Percentiles rank a stretch among this genome's conserved stretches.
These are phyloP conservation scores for Fraxinus dipetala DNA, from an alignment of 305 asterid genomes.

Conservation along the genomic window DNA sequence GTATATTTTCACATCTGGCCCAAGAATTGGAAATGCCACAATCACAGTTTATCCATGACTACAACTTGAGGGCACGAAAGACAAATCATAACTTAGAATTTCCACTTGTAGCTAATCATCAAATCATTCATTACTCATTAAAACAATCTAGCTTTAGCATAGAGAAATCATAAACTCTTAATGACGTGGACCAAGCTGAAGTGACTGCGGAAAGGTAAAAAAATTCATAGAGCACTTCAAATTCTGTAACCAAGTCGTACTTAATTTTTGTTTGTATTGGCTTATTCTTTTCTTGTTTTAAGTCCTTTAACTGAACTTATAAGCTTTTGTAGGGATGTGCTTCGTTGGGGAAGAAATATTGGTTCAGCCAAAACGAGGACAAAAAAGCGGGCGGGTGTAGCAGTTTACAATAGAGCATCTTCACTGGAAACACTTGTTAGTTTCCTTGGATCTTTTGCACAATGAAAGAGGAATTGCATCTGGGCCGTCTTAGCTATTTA, in stretches of 20 bases:
- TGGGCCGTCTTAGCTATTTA: neutral
- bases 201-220: neutral
- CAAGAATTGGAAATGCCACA: neutral
- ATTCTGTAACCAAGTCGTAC: neutral
- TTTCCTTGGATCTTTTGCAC: conserved; percentile 22
- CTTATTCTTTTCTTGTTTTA: neutral
- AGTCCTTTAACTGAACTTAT: conserved; percentile 29
- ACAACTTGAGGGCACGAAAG: neutral
- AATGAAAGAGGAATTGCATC: conserved; percentile 5
- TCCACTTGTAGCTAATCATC: neutral
- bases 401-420: conserved; percentile 91
- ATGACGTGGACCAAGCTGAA: neutral
- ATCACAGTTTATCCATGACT: neutral
- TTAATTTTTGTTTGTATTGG: neutral
- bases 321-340: conserved; percentile 59
- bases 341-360: conserved; percentile 91
- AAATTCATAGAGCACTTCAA: neutral
- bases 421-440: conserved; percentile 89
- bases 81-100: neutral
- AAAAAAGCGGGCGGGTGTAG: conserved; percentile 89
- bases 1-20: neutral
- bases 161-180: neutral
- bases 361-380: conserved; percentile 82
- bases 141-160: neutral
- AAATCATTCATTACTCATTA: neutral